Evolutionary conservation across 2,329 filamentous ascomycete species (phyloP).

Genomic region (Claviceps pazoutovae): DNA sequence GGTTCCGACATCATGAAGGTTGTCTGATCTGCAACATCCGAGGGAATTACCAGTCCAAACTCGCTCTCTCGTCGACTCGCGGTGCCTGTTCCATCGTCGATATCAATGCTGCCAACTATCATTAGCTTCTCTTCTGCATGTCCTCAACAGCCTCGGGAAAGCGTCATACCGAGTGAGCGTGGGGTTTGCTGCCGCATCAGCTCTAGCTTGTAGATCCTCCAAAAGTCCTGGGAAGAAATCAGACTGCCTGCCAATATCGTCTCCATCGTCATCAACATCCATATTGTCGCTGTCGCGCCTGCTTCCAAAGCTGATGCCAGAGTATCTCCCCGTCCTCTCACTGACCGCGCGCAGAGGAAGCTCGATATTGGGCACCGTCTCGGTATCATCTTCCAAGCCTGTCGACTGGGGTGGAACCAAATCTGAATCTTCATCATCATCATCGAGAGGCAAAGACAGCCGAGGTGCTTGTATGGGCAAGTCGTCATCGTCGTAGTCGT

Average conservation of each 20-base stretch:
- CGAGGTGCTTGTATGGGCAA: slow-evolving; percentile 36
- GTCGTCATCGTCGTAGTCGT: slow-evolving; percentile 26
- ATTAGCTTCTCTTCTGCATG: background rate
- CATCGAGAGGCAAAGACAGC: slow-evolving; percentile 39
- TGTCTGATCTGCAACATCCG: slow-evolving; percentile 33
- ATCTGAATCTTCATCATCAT: slow-evolving; percentile 33
- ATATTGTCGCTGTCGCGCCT: slow-evolving; percentile 40
- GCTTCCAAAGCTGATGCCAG: slow-evolving; percentile 40
- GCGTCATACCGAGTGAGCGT: slow-evolving; percentile 28
- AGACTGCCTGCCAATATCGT: slow-evolving; percentile 30
- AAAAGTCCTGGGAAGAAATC: slow-evolving; percentile 38
- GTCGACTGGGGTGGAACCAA: slow-evolving; percentile 39
- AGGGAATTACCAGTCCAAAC: slow-evolving; percentile 36
- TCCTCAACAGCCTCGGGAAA: too few species aligned
- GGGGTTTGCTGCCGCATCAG: slow-evolving; percentile 23
- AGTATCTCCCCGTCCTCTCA: slow-evolving; percentile 31
- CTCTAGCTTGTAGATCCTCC: slow-evolving; percentile 27
- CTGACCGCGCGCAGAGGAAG: slow-evolving; percentile 37
- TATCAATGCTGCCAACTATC: slow-evolving; percentile 20
- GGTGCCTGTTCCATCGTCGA: slow-evolving; percentile 25
- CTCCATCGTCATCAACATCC: slow-evolving; percentile 21
- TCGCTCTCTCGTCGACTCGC: slow-evolving; percentile 31
- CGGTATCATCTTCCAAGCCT: slow-evolving; percentile 43
- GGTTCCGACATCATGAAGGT: slow-evolving; percentile 34
- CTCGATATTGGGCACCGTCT: slow-evolving; percentile 46